A percentile compares a stretch with the other conserved stretches of the same genome.
phyloP scores from a whole-genome alignment of 768 basidiomycete genomes.

The Xerocomus potaroensis region DNA sequence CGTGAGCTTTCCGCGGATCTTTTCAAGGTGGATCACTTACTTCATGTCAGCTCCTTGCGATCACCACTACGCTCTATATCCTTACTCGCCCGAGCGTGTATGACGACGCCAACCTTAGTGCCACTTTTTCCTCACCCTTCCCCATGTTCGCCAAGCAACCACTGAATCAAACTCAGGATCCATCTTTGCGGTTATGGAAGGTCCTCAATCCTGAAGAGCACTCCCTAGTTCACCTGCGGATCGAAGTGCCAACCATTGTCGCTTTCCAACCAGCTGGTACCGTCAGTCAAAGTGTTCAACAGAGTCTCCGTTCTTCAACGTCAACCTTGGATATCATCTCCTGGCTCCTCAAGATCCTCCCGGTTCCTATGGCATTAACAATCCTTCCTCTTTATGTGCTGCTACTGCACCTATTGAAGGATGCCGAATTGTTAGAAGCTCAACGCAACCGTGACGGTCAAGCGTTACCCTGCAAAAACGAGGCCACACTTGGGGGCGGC shows the following conservation, averaged over 20 bases:
- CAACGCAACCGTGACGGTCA: slow-evolving; percentile 63
- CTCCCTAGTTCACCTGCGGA: slow-evolving; percentile 66
- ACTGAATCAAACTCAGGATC: slow-evolving; percentile 35
- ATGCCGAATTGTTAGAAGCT: slow-evolving; percentile 85
- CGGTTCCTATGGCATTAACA: slow-evolving; percentile 79
- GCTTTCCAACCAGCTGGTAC: slow-evolving; percentile 50
- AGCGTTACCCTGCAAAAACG: slow-evolving; percentile 23
- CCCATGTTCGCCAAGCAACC: slow-evolving; percentile 34
- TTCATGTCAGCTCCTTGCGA: slow-evolving; percentile 60
- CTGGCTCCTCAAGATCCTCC: slow-evolving; percentile 81
- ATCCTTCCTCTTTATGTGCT: slow-evolving; percentile 70
- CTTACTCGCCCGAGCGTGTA: slow-evolving; percentile 53
- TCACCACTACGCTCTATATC: slow-evolving; percentile 71
- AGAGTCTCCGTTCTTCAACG: slow-evolving; percentile 42
- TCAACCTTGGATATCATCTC: slow-evolving; percentile 52
- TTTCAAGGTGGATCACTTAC: slow-evolving; percentile 1
- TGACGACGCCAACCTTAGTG: slow-evolving; percentile 21
- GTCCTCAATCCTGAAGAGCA: slow-evolving; percentile 66
- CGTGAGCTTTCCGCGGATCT: slow-evolving; percentile 37
- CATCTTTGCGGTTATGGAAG: slow-evolving; percentile 72
- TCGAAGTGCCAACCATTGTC: slow-evolving; percentile 77
- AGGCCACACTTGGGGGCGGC: slow-evolving; percentile 35
- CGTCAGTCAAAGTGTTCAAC: slow-evolving; percentile 19
- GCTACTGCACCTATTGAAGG: slow-evolving; percentile 82
- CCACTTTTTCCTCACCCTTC: slow-evolving; percentile 17